phyloP scores from a whole-genome alignment of 2,329 filamentous ascomycete species.

The Anthostomella pinea region DNA sequence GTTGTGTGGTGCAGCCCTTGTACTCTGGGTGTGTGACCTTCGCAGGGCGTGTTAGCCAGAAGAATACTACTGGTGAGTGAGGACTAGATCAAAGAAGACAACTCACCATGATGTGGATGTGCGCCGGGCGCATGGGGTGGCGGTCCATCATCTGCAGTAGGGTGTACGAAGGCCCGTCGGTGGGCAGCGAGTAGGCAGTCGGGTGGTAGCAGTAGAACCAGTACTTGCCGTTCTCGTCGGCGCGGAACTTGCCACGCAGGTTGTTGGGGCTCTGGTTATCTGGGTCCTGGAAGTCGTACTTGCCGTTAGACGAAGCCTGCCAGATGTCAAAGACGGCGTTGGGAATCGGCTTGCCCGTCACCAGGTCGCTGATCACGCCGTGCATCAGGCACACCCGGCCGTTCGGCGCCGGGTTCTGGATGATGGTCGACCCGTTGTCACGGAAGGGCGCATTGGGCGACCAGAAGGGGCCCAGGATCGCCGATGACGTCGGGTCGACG shows the following conservation, averaged over 20 bases:
- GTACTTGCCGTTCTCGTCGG: constrained; percentile 67
- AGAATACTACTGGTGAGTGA: too few relatives aligned
- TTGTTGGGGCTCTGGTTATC: constrained; percentile 70
- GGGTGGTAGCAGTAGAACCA: constrained; percentile 74
- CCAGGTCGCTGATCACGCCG: constrained; percentile 53
- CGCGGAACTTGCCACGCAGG: constrained; percentile 72
- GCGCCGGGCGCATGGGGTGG: constrained; percentile 48
- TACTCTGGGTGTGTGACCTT: constrained; percentile 59
- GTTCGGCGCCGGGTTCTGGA: constrained; percentile 57
- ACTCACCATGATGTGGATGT: constrained; percentile 50
- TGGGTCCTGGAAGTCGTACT: constrained; percentile 75
- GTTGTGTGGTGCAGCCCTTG: constrained; percentile 71
- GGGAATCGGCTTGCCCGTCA: constrained; percentile 54
- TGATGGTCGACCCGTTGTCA: constrained; percentile 62
- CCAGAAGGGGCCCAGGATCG: constrained; percentile 78
- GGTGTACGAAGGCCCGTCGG: constrained; percentile 50
- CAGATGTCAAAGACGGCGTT: constrained; percentile 74
- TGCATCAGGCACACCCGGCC: constrained; percentile 66
- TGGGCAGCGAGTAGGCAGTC: constrained; percentile 69
- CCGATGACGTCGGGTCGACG: constrained; percentile 66
- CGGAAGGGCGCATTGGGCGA: constrained; percentile 72
- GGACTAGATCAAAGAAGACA: too few relatives aligned
- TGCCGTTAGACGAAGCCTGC: constrained; percentile 73
- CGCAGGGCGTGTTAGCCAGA: not conserved
- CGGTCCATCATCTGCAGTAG: constrained; percentile 46